Evolutionary conservation across 495 filamentous ascomycete genomes (phyloP).

Genomic region (Parmelia sp.): DNA sequence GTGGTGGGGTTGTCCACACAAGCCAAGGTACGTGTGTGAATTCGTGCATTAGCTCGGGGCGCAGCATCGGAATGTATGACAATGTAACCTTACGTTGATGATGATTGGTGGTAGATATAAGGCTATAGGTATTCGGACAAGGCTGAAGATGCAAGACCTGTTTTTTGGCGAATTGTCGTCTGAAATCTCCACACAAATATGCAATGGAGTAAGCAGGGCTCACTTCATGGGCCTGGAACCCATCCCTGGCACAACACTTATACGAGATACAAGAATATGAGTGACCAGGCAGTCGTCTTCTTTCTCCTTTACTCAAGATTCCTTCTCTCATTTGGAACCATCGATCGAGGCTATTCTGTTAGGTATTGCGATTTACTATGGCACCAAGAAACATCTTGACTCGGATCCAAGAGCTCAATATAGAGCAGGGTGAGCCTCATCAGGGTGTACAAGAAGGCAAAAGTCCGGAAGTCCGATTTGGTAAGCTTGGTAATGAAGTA

Average conservation of each 20-base stretch:
- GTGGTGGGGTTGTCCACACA: not conserved
- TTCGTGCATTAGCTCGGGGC: not conserved
- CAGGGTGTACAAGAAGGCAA: not conserved
- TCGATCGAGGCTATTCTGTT: not conserved
- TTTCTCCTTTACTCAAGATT: not conserved
- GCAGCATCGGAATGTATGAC: not conserved
- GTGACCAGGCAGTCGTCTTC: not conserved
- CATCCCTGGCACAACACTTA: not conserved
- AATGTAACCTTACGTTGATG: not conserved
- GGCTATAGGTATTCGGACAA: not conserved
- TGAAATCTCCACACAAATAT: not conserved
- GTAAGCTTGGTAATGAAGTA: constrained; percentile 11
- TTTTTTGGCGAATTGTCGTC: not conserved
- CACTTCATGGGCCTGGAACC: not conserved
- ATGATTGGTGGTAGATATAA: not conserved
- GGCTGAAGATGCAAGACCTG: not conserved
- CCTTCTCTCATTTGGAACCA: not conserved
- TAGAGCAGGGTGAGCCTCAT: constrained; percentile 1
- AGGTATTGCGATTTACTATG: not conserved
- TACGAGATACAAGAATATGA: not conserved
- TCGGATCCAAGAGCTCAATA: not conserved
- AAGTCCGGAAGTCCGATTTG: not conserved
- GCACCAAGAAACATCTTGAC: not conserved
- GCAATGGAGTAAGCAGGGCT: not conserved
- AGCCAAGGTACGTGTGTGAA: not conserved